phyloP scores from a whole-genome alignment of 805 yeast genomes.

The Wickerhamiella cacticola region DNA sequence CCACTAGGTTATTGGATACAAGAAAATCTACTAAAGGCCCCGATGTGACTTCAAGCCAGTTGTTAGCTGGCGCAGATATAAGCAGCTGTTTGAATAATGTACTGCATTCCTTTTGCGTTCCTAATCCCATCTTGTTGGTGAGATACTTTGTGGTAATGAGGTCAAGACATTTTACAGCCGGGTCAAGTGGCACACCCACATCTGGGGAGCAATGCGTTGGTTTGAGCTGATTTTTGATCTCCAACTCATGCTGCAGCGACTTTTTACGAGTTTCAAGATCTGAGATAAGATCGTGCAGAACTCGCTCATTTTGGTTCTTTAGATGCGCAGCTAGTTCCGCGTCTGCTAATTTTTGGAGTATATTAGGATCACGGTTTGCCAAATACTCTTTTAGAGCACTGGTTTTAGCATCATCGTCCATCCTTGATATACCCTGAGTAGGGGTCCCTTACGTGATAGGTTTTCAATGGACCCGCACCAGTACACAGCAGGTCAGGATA shows the following conservation, averaged over 20 bases:
- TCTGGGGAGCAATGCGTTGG: no score
- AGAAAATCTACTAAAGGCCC: background rate
- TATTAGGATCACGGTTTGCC: background rate
- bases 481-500: slow-evolving; percentile 12
- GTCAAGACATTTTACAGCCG: background rate
- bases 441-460: slow-evolving; percentile 6
- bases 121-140: background rate
- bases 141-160: background rate
- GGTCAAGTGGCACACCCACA: no score
- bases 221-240: background rate
- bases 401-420: background rate
- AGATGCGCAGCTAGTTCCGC: background rate
- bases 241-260: background rate
- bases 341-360: background rate
- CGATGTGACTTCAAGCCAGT: background rate
- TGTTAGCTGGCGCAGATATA: background rate
- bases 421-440: background rate
- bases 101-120: background rate
- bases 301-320: background rate
- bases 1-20: background rate
- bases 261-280: background rate
- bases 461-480: slow-evolving; percentile 8
- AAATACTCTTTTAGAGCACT: background rate
- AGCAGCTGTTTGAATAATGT: background rate
- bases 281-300: background rate